A percentile compares a stretch with the other conserved stretches of the same genome.
phyloP scores from a whole-genome alignment of 1,284 basidiomycete genomes.

The Cryptococcus maquisensis region DNA sequence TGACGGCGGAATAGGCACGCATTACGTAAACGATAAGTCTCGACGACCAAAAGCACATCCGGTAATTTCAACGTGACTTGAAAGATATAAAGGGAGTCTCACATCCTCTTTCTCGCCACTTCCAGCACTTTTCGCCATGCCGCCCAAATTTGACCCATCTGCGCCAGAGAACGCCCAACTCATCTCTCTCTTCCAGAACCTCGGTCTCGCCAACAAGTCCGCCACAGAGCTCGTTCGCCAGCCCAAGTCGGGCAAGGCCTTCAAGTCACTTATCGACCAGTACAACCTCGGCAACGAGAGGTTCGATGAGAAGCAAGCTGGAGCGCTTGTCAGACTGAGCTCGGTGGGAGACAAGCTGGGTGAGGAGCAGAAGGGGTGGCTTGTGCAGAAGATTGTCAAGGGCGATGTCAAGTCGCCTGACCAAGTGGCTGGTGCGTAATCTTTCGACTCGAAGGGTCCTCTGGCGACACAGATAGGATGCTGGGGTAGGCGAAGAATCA shows the following conservation, averaged over 20 bases:
- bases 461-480: too few relatives aligned
- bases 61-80: neutral
- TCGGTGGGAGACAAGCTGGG: slow-evolving; percentile 61
- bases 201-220: slow-evolving; percentile 73
- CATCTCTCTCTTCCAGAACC: slow-evolving; percentile 68
- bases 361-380: slow-evolving; percentile 61
- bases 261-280: slow-evolving; percentile 67
- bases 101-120: neutral
- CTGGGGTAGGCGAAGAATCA: too few relatives aligned
- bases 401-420: slow-evolving; percentile 75
- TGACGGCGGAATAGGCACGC: too few relatives aligned
- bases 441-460: neutral
- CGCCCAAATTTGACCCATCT: slow-evolving; percentile 54
- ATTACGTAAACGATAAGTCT: neutral
- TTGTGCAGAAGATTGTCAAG: slow-evolving; percentile 65
- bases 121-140: slow-evolving; percentile 37
- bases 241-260: slow-evolving; percentile 65
- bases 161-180: slow-evolving; percentile 53
- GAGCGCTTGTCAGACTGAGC: slow-evolving; percentile 66
- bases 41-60: neutral
- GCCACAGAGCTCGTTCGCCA: slow-evolving; percentile 78
- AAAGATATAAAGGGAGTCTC: neutral
- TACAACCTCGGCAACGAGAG: slow-evolving; percentile 53
- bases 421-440: slow-evolving; percentile 71
- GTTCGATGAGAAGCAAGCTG: slow-evolving; percentile 76